Evolutionary conservation across 768 basidiomycete species (phyloP).

Genomic region (Boletus vermiculosoides): DNA sequence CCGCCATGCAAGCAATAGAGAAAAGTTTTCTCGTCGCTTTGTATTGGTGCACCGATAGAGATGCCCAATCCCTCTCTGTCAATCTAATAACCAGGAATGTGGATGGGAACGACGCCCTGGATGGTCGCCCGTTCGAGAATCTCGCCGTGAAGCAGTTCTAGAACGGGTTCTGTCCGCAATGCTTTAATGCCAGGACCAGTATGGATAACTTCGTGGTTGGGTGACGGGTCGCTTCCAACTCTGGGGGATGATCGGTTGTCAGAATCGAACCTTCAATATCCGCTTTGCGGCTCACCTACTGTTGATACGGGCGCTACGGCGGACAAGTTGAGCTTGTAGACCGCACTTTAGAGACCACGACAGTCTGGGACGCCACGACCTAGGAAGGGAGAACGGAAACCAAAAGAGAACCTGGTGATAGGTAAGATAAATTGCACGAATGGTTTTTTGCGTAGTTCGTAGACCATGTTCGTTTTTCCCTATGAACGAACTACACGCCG

Average conservation of each 20-base stretch:
- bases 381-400: conserved; percentile 8
- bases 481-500: conserved; percentile 1
- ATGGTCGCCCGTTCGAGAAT: conserved; percentile 24
- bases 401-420: conserved; percentile 11
- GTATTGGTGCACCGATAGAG: no score
- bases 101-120: conserved; percentile 21
- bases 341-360: conserved; percentile 3
- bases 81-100: conserved; percentile 27
- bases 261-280: conserved; percentile 14
- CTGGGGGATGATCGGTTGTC: conserved; percentile 2
- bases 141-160: conserved; percentile 24
- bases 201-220: conserved; percentile 6
- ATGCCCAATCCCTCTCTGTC: conserved; percentile 9
- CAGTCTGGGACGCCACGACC: conserved; percentile 10
- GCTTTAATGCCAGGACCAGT: conserved; percentile 12
- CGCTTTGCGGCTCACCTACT: conserved; percentile 21
- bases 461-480: conserved; percentile 8
- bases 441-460: conserved; percentile 14
- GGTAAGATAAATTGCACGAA: conserved; percentile 12
- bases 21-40: no score
- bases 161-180: conserved; percentile 22
- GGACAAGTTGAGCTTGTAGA: conserved; percentile 4
- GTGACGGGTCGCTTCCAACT: not conserved
- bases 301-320: conserved; percentile 8
- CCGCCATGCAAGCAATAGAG: conserved; percentile 29